Base-by-base conservation (phyloP, 345 rosid species). In the Lumnitzera racemosa region DNA sequence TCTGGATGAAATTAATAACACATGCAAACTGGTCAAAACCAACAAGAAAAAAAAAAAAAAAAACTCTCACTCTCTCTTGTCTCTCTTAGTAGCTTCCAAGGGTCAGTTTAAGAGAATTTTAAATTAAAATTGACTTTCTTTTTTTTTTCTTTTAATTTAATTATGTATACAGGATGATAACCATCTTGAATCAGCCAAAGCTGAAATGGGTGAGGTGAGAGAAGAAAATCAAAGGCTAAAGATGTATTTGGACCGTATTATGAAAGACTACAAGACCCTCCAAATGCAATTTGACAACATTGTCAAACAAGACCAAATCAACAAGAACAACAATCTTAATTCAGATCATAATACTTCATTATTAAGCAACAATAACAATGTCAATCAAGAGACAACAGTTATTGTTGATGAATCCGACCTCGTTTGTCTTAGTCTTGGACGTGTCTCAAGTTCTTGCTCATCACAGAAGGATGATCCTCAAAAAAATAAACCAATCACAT, bases 191-290 rank as follows among this genome's bases (percentile, higher is more conserved):
- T 76, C 80, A 15, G 70, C 83, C 12, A 77, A 80, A 74, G 81
- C 80, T 3, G 84, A 89, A 74, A 81, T 89, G 83, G 88, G 78
- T 11, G 91, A 77, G 57, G 90, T 77, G 46, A 80, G 72, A 70
- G 87, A 89, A 70, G 96, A 89, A 75, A 91, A 91, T 43, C 68
- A 80, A 65, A 86, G 86, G 65, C 80, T 91, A 27, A 91, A 84
- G 72, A 65, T 70, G 69, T 47, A 75, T 53, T 67, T 91, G 59
- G 67, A 78, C 54, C 74, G 70, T 36, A 70, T 80, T 53, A 78
- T 55, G 79, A 85, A 75, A 65, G 98, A 91, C 53, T 91, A 86
- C 70, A 72, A 76, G 62, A 66, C 61, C 27, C 90, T 91, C 36
- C 89, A 85, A 64, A 69, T 67, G 80, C 76, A 80, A 67, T 74